Percentiles rank a stretch among this genome's conserved stretches.
Evolutionary conservation across 805 yeast species (phyloP).

Genomic region (Saturnispora sekii): DNA sequence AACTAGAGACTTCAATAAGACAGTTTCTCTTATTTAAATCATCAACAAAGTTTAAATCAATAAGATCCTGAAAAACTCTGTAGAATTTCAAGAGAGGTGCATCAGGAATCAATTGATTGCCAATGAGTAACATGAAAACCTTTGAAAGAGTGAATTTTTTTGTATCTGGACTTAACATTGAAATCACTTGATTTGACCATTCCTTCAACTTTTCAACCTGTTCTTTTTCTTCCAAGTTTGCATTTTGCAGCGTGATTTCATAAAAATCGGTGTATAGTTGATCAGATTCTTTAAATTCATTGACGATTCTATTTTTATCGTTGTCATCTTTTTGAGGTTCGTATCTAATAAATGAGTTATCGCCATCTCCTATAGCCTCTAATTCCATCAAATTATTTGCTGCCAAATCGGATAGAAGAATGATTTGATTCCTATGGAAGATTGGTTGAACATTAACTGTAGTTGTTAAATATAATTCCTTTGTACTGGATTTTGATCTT

Average conservation of each 20-base stretch:
- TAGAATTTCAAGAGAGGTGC: slow-evolving; percentile 41
- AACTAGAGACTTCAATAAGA: slow-evolving; percentile 55
- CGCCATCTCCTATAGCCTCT: slow-evolving; percentile 53
- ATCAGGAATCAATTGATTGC: slow-evolving; percentile 58
- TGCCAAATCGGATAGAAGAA: slow-evolving; percentile 70
- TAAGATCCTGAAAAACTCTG: slow-evolving; percentile 38
- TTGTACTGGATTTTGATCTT: slow-evolving; percentile 87
- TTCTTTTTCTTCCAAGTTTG: slow-evolving; percentile 29
- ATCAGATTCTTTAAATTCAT: slow-evolving; percentile 33
- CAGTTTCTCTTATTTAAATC: slow-evolving; percentile 67
- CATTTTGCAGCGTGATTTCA: slow-evolving; percentile 26
- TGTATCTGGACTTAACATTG: slow-evolving; percentile 31
- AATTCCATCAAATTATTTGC: slow-evolving; percentile 61
- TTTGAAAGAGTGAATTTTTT: slow-evolving; percentile 48
- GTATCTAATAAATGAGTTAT: slow-evolving; percentile 21
- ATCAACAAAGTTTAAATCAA: slow-evolving; percentile 57
- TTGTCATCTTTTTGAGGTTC: slow-evolving; percentile 13
- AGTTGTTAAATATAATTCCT: slow-evolving; percentile 81
- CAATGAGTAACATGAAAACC: slow-evolving; percentile 60
- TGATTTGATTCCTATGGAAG: slow-evolving; percentile 81
- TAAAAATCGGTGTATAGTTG: slow-evolving; percentile 63
- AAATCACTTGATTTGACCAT: slow-evolving; percentile 36
- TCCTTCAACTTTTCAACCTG: slow-evolving; percentile 23
- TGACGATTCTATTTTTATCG: neutral
- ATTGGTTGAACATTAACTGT: slow-evolving; percentile 97